These are phyloP conservation scores for Rhynchosporium graminicola DNA, from an alignment of 2,329 filamentous ascomycete species.

Conservation along the genomic window DNA sequence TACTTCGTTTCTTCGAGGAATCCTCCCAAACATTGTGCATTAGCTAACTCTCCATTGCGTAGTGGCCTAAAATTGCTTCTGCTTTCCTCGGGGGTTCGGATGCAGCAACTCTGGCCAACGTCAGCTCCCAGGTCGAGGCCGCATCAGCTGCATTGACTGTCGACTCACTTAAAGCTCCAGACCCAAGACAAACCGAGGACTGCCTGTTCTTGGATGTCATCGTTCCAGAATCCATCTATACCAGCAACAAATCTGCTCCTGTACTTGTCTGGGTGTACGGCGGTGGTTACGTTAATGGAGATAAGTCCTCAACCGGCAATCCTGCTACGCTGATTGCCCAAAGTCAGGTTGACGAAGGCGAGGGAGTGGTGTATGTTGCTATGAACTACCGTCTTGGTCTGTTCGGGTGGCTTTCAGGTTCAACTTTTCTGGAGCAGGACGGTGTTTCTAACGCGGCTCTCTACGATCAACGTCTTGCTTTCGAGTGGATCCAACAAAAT, in stretches of 20 bases:
- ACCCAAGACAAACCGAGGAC: constrained; percentile 42
- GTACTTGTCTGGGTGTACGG: constrained; percentile 53
- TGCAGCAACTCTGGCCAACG: constrained; percentile 1
- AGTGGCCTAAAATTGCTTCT: constrained; percentile 1
- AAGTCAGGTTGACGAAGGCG: constrained; percentile 32
- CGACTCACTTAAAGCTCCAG: not conserved
- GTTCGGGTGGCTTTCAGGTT: constrained; percentile 10
- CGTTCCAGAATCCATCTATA: constrained; percentile 44
- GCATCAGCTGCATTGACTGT: not conserved
- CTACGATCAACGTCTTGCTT: constrained; percentile 56
- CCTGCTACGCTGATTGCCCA: constrained; percentile 44
- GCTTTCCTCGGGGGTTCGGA: constrained; percentile 1
- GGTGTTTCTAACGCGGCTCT: constrained; percentile 50
- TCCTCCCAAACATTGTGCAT: no score
- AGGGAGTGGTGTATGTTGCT: constrained; percentile 41
- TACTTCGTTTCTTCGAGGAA: no score
- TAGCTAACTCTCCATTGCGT: no score
- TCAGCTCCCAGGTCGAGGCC: constrained; percentile 2
- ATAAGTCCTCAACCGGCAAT: constrained; percentile 41
- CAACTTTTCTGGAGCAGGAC: constrained; percentile 29
- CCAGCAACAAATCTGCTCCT: constrained; percentile 36
- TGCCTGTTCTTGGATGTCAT: constrained; percentile 50
- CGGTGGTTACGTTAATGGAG: constrained; percentile 46
- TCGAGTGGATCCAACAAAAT: constrained; percentile 57
- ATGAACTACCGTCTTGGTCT: constrained; percentile 36